Evolutionary conservation across 2,329 filamentous ascomycete species (phyloP).

Genomic region (Aureobasidium sp.): DNA sequence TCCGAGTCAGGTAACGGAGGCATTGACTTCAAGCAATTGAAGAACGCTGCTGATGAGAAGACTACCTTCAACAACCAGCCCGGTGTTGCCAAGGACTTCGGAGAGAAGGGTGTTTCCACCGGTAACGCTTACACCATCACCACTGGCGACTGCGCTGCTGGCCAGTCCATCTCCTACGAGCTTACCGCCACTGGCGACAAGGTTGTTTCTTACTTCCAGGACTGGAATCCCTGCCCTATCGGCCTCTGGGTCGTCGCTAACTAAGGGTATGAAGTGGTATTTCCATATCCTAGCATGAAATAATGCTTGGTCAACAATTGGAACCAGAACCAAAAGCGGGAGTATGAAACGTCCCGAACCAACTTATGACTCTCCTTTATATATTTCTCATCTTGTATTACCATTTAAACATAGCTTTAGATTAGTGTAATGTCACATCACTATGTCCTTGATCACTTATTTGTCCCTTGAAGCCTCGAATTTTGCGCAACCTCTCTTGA

Average conservation of each 20-base stretch:
- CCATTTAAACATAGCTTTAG: background rate
- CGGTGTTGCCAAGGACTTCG: slow-evolving; percentile 11
- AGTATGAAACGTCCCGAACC: slow-evolving; percentile 2
- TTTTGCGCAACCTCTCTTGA: no score
- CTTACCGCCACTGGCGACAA: slow-evolving; percentile 21
- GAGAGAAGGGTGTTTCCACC: slow-evolving; percentile 18
- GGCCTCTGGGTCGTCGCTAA: slow-evolving; percentile 17
- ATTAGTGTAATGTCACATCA: slow-evolving; percentile 3
- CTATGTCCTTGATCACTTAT: background rate
- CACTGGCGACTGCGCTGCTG: slow-evolving; percentile 23
- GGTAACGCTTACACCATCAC: slow-evolving; percentile 26
- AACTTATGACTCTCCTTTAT: slow-evolving; percentile 9
- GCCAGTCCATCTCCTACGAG: slow-evolving; percentile 22
- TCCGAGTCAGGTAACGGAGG: slow-evolving; percentile 47
- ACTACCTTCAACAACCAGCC: slow-evolving; percentile 37
- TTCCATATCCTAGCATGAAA: background rate
- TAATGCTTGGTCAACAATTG: background rate
- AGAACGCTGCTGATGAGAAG: slow-evolving; percentile 35
- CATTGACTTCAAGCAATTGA: slow-evolving; percentile 38
- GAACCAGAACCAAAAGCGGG: background rate
- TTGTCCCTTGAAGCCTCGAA: no score
- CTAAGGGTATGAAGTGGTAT: background rate
- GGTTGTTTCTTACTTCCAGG: slow-evolving; percentile 22
- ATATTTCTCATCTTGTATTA: background rate
- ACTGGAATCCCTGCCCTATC: slow-evolving; percentile 19